These are phyloP conservation scores for Pseudoturritis turrita DNA, from an alignment of 345 rosid genomes.

Conservation along the genomic window DNA sequence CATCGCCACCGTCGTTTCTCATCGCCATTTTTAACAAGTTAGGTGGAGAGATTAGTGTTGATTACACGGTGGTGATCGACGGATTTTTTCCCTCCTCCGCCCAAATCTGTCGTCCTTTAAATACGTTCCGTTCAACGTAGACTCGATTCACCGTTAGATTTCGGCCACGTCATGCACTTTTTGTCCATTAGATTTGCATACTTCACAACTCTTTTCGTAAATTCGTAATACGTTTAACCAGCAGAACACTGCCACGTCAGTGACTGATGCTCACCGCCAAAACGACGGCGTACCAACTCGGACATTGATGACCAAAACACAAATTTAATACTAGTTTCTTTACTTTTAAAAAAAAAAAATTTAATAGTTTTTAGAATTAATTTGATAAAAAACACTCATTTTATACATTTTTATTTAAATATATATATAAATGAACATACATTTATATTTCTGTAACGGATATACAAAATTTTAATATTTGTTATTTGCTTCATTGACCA, in stretches of 20 bases:
- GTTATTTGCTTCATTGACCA: too few relatives aligned
- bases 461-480: too few relatives aligned
- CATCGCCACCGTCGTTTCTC: conserved; percentile 19
- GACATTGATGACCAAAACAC: too few relatives aligned
- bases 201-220: neutral
- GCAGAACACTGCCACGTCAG: conserved; percentile 16
- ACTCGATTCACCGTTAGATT: conserved; percentile 7
- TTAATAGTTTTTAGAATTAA: too few relatives aligned
- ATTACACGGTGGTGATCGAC: neutral
- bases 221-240: conserved; percentile 24
- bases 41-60: neutral
- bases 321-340: too few relatives aligned
- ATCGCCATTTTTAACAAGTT: conserved; percentile 33
- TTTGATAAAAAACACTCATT: too few relatives aligned
- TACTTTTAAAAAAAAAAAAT: too few relatives aligned
- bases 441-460: too few relatives aligned
- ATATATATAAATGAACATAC: too few relatives aligned
- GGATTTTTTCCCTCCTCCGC: neutral
- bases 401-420: too few relatives aligned
- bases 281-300: neutral
- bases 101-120: neutral
- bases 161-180: conserved; percentile 16
- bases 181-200: conserved; percentile 23
- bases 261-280: neutral
- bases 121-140: conserved; percentile 13